Base-by-base conservation (phyloP, 2,329 filamentous ascomycete species). In the Orbilia blumenaviensis region DNA sequence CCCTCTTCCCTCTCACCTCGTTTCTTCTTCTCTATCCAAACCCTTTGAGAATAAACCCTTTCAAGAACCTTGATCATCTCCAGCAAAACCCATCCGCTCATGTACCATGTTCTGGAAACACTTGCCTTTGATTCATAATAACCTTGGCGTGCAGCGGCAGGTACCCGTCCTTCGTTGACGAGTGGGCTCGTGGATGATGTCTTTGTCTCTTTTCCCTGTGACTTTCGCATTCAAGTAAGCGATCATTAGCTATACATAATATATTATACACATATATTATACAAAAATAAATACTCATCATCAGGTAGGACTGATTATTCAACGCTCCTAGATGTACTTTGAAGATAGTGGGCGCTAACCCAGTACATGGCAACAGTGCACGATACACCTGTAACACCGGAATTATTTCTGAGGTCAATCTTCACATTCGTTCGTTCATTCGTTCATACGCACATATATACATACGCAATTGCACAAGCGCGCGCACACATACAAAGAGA, bases 1-100 rank as follows among this genome's bases (percentile, higher is more conserved):
- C 82, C 81, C 81, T 80, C 75, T 81, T 83, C 81, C 82, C 84
- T 81, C 82, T 81, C 81, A 81, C 83, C 82, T 81, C 75, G 82
- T 81, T 78, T 32, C 25, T 46, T 18, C 29, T 63, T 25, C 61
- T 18, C 21, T 61, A 21, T 12, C 9, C 14, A 10, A n/a, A 41
- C 16, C 3, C 7, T 12, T 41, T 14, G 8, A 21, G 5, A 21
- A 2, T 16, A 27, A 38, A 38, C 18, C 2, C 2, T 46, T 46
- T 34, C 5, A 34, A 34, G 29, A 10, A n/a, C n/a, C n/a, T n/a
- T n/a, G 41, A 16, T 21, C 32, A 25, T 27, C 36, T 29, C 23
- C 60, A 32, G 9, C 52, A 56, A n/a, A n/a, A 9, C 16, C 7
- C 9, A 5, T 34, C 10, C 27, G 12, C 16, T 21, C 9, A 21